Evolutionary conservation across 2,329 filamentous ascomycete genomes (phyloP), one percentile per base, ranked within the genome.

Genomic region (Neofusicoccum parvum): DNA sequence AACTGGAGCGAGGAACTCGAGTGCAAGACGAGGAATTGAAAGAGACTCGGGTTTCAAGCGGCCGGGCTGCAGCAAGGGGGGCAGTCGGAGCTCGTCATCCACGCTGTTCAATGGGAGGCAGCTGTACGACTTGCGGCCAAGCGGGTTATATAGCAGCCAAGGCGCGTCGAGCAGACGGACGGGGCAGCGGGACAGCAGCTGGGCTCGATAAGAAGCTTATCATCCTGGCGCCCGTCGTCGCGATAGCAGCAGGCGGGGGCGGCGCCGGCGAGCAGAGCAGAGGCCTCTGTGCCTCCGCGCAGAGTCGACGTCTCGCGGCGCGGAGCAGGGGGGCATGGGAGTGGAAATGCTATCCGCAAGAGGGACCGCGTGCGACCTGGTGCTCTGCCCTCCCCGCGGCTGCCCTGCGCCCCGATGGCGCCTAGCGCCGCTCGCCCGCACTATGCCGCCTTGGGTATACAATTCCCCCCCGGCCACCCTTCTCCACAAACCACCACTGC

Each of bases 291-390:
- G 20, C 27, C 27, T 32, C 27, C 27, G 27, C 20, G 20, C 20
- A 23, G 27, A 1, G 27, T 32, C 27, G 27, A 32, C 5, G 27
- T 32, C 27, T 5, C 6, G 27, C 27, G 5, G 27, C 27, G 27
- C 27, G 1, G 27, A 37, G 36, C 63, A 59, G 23, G 53, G 45
- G 17, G 34, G 34, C 63, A 49, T 59, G 63, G 51, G 51, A 56
- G 43, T 59, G 63, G 63, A 65, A 32, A 50, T 65, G 51, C 51
- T 65, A 65, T 59, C 63, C 63, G 45, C 51, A 65, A 65, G 43
- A 59, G 63, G 63, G 51, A 51, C 56, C n/a, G 56, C 56, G 56
- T 48, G 56, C 43, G 56, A 49, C 56, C 27, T 54, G 56, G 17
- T 10, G 54, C 14, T 39, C 39, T 15, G 51, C 48, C 43, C 12